These are phyloP conservation scores for Eucalyptus polyanthemos DNA, from an alignment of 345 rosid genomes.

Conservation along the genomic window DNA sequence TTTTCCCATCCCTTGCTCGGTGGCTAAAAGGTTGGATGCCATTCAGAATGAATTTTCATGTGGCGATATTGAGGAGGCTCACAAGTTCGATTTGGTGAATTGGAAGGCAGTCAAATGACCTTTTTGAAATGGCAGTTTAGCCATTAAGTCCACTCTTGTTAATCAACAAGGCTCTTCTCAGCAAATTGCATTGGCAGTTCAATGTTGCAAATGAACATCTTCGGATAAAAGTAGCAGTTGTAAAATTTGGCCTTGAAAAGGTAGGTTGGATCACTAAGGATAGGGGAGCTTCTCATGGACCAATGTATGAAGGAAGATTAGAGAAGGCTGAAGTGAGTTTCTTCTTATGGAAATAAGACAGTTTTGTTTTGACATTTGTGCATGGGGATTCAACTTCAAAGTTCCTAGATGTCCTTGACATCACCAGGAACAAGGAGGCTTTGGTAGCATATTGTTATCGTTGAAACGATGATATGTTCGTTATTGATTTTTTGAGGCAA, in stretches of 20 bases:
- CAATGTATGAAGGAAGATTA: neutral
- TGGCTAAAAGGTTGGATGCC: neutral
- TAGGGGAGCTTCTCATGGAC: neutral
- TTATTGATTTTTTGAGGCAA: neutral
- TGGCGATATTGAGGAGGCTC: neutral
- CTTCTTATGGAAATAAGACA: neutral
- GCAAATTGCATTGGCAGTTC: no score
- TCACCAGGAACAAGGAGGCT: neutral
- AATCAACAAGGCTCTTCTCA: neutral
- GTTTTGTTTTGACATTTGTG: neutral
- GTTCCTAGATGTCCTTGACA: neutral
- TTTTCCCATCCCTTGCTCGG: neutral
- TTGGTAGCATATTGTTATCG: neutral
- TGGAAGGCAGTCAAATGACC: neutral
- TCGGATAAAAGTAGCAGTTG: no score
- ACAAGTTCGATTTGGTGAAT: neutral
- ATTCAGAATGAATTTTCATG: neutral
- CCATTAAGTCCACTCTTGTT: neutral
- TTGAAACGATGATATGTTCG: neutral
- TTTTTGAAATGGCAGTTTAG: neutral
- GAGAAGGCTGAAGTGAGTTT: neutral
- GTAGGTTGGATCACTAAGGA: neutral
- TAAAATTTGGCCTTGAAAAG: neutral
- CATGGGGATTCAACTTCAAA: neutral
- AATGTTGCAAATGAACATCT: no score